Base-by-base conservation (phyloP, 495 filamentous ascomycete species). In the Rostrohypoxylon terebratum region DNA sequence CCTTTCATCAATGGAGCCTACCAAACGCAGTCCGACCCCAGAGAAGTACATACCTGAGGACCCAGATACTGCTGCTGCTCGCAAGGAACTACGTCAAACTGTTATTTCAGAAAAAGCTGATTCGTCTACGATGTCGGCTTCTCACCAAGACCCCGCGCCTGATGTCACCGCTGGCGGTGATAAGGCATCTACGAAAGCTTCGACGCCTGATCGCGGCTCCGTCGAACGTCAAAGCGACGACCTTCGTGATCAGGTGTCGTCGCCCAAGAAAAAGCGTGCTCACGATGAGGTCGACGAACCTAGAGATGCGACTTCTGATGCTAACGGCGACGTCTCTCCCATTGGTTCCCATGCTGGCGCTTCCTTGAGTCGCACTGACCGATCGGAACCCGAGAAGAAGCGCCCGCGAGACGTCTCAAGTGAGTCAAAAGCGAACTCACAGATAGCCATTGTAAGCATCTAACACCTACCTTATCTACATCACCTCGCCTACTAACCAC, bases 231-330 rank as follows among this genome's bases (percentile, higher is more conserved):
- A 72, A n/a, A 75, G 75, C 55, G 79, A 83, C 28, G 72, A 74
- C 9, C 63, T 85, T 70, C 81, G 75, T 69, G 84, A 86, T 60
- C 77, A 82, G 53, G 59, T 87, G 13, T 78, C 81, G 16, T 87
- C 85, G 5, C 86, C 86, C 33, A 88, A 87, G 80, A 88, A 87
- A 78, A 88, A 88, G 77, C 78, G 86, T 55, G 84, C 83, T 28
- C 83, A 84, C 63, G 84, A 85, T 61, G 83, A 87, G 72, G 79
- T 87, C 1, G 84, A 87, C 48, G 73, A 79, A 40, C 69, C 76
- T 45, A 77, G 75, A 57, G 82, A 83, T 33, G 66, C 69, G 2
- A 44, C 64, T 18, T 62, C 57, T 7, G 78, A 78, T 28, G 65
- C 72, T 14, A 70, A 73, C 67, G 79, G 79, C 57, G 79, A 77